These are phyloP conservation scores for Karstenula rhodostoma DNA, from an alignment of 2,329 filamentous ascomycete genomes.

Conservation along the genomic window DNA sequence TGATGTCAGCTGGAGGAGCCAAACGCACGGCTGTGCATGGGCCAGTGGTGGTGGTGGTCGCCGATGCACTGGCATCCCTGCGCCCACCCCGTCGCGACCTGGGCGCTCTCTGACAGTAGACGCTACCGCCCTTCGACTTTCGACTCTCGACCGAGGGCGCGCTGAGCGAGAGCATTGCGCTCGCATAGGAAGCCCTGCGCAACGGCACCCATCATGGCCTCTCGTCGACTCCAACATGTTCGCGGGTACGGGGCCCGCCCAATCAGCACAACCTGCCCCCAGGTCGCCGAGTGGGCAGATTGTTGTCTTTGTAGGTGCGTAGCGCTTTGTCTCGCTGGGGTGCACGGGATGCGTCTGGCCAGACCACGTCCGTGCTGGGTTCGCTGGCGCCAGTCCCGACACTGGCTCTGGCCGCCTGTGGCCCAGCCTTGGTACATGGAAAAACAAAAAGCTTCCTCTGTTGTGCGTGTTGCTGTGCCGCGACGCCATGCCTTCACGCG, in stretches of 20 bases:
- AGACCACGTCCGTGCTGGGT: slow-evolving; percentile 46
- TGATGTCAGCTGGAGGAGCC: slow-evolving; percentile 38
- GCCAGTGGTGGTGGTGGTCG: slow-evolving; percentile 41
- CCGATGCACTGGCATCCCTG: slow-evolving; percentile 31
- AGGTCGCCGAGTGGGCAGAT: slow-evolving; percentile 27
- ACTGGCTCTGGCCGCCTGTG: slow-evolving; percentile 35
- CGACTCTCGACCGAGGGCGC: neutral
- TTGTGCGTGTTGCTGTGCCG: slow-evolving; percentile 35
- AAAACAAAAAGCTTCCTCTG: slow-evolving; percentile 29
- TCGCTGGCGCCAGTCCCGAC: slow-evolving; percentile 48
- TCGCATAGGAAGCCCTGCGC: neutral
- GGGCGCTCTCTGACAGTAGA: neutral
- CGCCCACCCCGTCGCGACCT: neutral
- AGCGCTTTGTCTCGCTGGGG: slow-evolving; percentile 41
- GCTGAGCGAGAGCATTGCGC: neutral
- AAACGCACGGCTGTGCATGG: slow-evolving; percentile 39
- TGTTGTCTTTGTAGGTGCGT: slow-evolving; percentile 28
- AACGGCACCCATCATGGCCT: neutral
- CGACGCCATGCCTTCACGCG: slow-evolving; percentile 23
- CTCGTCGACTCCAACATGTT: neutral
- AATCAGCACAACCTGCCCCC: slow-evolving; percentile 1
- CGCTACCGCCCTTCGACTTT: slow-evolving; percentile 14
- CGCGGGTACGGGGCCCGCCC: neutral
- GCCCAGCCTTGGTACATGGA: slow-evolving; percentile 46
- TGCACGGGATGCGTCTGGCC: slow-evolving; percentile 37